phyloP scores from a whole-genome alignment of 768 basidiomycete species.

The Trametes cubensis region DNA sequence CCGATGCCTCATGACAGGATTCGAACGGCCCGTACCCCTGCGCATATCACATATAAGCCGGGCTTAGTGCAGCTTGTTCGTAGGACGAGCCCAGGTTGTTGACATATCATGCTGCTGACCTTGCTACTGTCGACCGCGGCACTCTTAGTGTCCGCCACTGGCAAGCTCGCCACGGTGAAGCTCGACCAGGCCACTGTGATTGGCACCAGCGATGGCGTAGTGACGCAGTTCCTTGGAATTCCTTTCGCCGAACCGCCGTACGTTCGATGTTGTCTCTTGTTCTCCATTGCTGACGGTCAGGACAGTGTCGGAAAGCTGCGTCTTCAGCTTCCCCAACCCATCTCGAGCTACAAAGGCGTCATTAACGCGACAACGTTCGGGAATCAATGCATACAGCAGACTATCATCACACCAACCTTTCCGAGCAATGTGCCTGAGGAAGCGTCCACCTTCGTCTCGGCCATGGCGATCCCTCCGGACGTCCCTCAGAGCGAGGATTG shows the following conservation, averaged over 20 bases:
- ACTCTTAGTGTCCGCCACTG: no score
- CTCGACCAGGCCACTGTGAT: constrained; percentile 49
- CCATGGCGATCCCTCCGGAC: not conserved
- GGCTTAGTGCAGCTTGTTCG: no score
- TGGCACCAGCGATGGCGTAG: constrained; percentile 39
- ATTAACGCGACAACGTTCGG: constrained; percentile 45
- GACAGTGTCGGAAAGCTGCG: constrained; percentile 43
- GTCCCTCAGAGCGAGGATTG: constrained; percentile 21
- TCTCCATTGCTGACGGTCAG: not conserved
- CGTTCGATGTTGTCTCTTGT: constrained; percentile 29
- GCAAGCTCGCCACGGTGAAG: constrained; percentile 33
- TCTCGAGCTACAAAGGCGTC: constrained; percentile 39
- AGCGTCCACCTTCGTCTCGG: constrained; percentile 23
- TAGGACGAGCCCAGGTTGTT: no score
- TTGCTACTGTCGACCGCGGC: no score
- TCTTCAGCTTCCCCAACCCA: constrained; percentile 45
- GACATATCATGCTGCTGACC: no score
- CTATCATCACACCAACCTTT: constrained; percentile 38
- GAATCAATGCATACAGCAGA: constrained; percentile 51
- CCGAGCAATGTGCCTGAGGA: constrained; percentile 41
- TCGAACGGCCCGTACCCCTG: no score
- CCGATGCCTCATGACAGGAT: no score
- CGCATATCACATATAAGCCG: no score
- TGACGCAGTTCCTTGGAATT: constrained; percentile 52
- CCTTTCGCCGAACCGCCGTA: constrained; percentile 39